These are phyloP conservation scores for Skeletonema potamos DNA, from an alignment of 108 stramenopile species.

Conservation along the genomic window DNA sequence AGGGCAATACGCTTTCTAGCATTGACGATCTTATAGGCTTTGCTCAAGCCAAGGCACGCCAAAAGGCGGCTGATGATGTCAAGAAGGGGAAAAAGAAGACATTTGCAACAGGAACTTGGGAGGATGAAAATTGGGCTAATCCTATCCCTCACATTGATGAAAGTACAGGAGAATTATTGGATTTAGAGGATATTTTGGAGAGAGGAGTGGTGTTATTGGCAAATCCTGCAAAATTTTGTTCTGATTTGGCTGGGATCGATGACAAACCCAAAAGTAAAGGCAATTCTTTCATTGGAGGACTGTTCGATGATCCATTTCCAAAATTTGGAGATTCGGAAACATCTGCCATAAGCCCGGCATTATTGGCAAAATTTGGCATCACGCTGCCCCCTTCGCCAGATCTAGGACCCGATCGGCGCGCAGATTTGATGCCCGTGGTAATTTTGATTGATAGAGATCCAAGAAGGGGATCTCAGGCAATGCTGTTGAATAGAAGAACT, in stretches of 20 bases:
- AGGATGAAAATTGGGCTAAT: conserved; percentile 58
- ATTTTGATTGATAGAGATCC: conserved; percentile 56
- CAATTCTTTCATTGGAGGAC: conserved; percentile 15
- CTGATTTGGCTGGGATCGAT: conserved; percentile 33
- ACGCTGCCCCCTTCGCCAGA: conserved; percentile 73
- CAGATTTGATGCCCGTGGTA: conserved; percentile 79
- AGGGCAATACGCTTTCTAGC: conserved; percentile 41
- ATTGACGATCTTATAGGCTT: conserved; percentile 65
- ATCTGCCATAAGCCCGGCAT: conserved; percentile 31
- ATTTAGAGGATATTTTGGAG: conserved; percentile 41
- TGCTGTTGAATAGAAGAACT: conserved; percentile 77
- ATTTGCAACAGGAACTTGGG: conserved; percentile 22
- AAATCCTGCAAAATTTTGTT: conserved; percentile 77
- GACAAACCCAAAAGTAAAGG: conserved; percentile 4
- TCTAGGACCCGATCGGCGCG: conserved; percentile 80
- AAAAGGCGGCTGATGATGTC: conserved; percentile 15
- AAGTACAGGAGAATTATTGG: conserved; percentile 19
- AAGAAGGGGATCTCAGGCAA: conserved; percentile 50
- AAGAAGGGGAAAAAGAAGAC: conserved; percentile 42
- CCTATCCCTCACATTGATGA: conserved; percentile 43
- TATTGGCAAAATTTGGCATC: conserved; percentile 78
- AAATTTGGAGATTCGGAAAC: conserved; percentile 5
- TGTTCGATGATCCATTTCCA: conserved; percentile 41
- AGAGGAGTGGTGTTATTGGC: conserved; percentile 68
- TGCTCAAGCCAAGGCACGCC: conserved; percentile 52